Conservation (phyloP, 176 grass and related monocot species). For the Elaeis guineensis region DNA sequence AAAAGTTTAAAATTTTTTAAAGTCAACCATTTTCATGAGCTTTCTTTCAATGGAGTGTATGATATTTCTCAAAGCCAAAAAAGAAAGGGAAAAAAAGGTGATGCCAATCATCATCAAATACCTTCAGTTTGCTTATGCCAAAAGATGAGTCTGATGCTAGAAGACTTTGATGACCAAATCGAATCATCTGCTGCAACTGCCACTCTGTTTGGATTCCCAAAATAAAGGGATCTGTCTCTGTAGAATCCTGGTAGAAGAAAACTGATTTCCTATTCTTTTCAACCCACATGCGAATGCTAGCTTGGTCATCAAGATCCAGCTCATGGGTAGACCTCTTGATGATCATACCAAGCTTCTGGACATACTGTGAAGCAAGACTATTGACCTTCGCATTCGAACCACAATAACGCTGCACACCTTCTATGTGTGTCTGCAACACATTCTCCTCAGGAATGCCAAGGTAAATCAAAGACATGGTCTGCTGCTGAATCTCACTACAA, state of each 20-base stretch:
- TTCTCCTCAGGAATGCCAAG: constrained; percentile 89
- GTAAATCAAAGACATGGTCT: constrained; percentile 91
- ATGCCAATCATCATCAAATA: constrained; percentile 19
- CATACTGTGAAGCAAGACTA: constrained; percentile 66
- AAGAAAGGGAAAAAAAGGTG: too few species aligned
- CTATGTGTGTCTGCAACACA: constrained; percentile 46
- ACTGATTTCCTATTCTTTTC: constrained; percentile 84
- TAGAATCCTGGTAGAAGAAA: constrained; percentile 62
- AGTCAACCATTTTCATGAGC: too few species aligned
- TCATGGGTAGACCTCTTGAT: constrained; percentile 93
- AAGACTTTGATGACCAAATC: too few species aligned
- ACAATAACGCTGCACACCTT: constrained; percentile 77
- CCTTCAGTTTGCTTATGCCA: constrained; percentile 92
- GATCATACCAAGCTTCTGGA: constrained; percentile 94
- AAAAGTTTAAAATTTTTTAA: too few species aligned
- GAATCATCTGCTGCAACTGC: too few species aligned
- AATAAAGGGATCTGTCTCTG: too few species aligned
- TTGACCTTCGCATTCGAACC: constrained; percentile 48
- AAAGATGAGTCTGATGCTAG: constrained; percentile 34
- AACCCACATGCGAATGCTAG: constrained; percentile 85
- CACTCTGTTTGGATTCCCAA: too few species aligned
- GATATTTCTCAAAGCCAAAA: too few species aligned
- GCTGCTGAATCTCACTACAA: constrained; percentile 79
- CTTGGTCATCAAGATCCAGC: constrained; percentile 75
- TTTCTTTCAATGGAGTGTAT: too few species aligned